A percentile compares a stretch with the other conserved stretches of the same genome.
These are phyloP conservation scores for Hyaloperonospora brassicae DNA, from an alignment of 352 stramenopile genomes.

Conservation along the genomic window DNA sequence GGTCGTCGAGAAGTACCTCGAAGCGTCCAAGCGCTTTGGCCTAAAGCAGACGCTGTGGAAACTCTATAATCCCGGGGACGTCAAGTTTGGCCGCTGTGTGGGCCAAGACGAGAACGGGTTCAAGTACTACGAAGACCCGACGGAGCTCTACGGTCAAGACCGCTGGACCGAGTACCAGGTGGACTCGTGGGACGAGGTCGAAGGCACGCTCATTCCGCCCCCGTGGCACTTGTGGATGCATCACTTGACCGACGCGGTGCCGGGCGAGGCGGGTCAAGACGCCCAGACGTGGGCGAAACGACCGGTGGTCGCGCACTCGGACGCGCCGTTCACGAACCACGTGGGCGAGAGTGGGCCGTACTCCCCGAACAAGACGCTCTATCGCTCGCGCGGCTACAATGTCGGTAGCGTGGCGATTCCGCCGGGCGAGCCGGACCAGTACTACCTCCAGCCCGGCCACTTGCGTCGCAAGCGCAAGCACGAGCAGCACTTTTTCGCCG, in stretches of 20 bases:
- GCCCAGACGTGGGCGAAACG: slow-evolving; percentile 65
- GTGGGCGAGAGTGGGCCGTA: slow-evolving; percentile 57
- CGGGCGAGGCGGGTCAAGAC: slow-evolving; percentile 51
- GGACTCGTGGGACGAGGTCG: slow-evolving; percentile 70
- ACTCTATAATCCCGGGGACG: slow-evolving; percentile 82
- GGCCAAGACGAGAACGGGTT: slow-evolving; percentile 78
- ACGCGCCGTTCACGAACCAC: slow-evolving; percentile 68
- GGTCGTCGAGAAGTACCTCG: slow-evolving; percentile 74
- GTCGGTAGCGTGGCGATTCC: slow-evolving; percentile 57
- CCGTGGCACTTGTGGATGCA: slow-evolving; percentile 85
- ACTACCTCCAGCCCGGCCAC: slow-evolving; percentile 75
- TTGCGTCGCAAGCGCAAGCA: slow-evolving; percentile 62
- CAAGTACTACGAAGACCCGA: slow-evolving; percentile 85
- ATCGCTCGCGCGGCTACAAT: slow-evolving; percentile 74
- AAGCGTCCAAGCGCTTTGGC: slow-evolving; percentile 74
- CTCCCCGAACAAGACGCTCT: slow-evolving; percentile 69
- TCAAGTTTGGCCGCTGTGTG: slow-evolving; percentile 83
- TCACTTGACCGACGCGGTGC: slow-evolving; percentile 63
- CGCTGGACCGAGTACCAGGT: slow-evolving; percentile 83
- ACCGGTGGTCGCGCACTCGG: slow-evolving; percentile 39
- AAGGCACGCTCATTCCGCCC: slow-evolving; percentile 66
- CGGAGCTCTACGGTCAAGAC: slow-evolving; percentile 62
- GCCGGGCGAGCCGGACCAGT: slow-evolving; percentile 64
- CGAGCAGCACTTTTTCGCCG: slow-evolving; percentile 50
- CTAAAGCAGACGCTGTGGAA: slow-evolving; percentile 80